Base-by-base conservation (phyloP, 1,139 yeast genomes). In the Debaryomyces singareniensis region DNA sequence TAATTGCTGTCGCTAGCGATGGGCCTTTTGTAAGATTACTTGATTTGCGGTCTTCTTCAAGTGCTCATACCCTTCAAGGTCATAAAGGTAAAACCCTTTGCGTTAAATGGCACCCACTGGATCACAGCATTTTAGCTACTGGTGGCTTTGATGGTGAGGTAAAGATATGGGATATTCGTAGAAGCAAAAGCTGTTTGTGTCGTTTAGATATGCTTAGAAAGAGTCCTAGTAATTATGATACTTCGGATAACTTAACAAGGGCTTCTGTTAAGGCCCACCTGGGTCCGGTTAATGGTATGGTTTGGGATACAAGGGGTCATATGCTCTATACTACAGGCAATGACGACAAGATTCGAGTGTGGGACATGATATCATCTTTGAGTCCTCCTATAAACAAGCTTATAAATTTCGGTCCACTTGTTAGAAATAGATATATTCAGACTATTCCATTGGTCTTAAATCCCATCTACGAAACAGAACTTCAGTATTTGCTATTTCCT, bases 111-210 rank as follows among this genome's bases (percentile, higher is more conserved):
- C 82, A 83, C 26, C 95, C 95, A 0, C 63, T 63, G n/a, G 56
- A 73, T 31, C 58, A 72, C 2, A 57, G 78, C 42, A 35, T 82
- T 13, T 60, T 85, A 3, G 84, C 86, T 0, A 68, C 86, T 1
- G 95, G 93, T 3, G 91, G 93, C 5, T 66, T 72, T 20, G 89
- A 82, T 44, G 95, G 85, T 0, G 78, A 73, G 35, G 70, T 73
- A 13, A 65, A 71, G 32, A 51, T 77, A 0, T 78, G 95, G 95
- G 95, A 85, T 47, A 74, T 84, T 4, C 58, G 95, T 28, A 59
- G 83, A 32, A 75, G 85, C 28, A 63, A 68, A 12, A 71, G 82
- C 20, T 80, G 87, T 44, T 53, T 85, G 15, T 72, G 75, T 39
- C 64, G 75, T 16, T 57, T 78, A 39, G 89, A 78, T 45, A 67